Base-by-base conservation (phyloP, 192 early-diverging fungal species). In the Obelidium mucronatum region DNA sequence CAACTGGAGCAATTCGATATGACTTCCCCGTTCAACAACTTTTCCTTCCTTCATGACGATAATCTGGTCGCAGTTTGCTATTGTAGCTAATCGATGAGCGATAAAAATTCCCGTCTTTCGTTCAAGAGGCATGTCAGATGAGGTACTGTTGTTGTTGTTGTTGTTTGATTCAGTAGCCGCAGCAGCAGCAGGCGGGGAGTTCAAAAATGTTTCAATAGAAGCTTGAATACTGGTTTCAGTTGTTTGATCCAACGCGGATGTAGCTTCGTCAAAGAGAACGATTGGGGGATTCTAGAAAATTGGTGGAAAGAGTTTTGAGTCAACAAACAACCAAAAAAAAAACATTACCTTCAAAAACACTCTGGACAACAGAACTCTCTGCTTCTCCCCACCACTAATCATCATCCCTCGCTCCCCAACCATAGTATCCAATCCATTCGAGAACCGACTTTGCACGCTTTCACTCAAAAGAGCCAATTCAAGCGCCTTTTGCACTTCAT, bases 21-120 rank as follows among this genome's bases (percentile, higher is more conserved):
- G 98, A 1, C 84, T 89, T 8, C 98, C 98, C 37, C 86, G 81
- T 83, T 99, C 97, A 1, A 88, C 89, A 5, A 98, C 89, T 36
- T 90, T 80, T 3, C 97, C 97, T 35, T 95, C 89, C 40, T 91
- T 86, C 74, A 99, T 84, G 15, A 98, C 98, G 85, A 94, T 91
- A 42, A 99, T 98, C 60, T 90, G 73, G 77, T 99, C 97, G 48
- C 93, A 94, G 76, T 95, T 92, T 67, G 90, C 88, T 80, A 98
- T 92, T 4, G 98, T 97, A 37, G 91, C 85, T 78, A 99, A 78
- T 2, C 96, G 85, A 78, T 99, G 98, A 0, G 98, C 97, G 82
- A 99, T 93, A 81, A 96, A 96, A 8, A 99, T 88, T 56, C 93
- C 94, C 4, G 97, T 98, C 64, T 92, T 79, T 40, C 62, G 69